These are phyloP conservation scores for Scopulariopsis brevicaulis DNA, from an alignment of 2,329 filamentous ascomycete genomes.

Conservation along the genomic window DNA sequence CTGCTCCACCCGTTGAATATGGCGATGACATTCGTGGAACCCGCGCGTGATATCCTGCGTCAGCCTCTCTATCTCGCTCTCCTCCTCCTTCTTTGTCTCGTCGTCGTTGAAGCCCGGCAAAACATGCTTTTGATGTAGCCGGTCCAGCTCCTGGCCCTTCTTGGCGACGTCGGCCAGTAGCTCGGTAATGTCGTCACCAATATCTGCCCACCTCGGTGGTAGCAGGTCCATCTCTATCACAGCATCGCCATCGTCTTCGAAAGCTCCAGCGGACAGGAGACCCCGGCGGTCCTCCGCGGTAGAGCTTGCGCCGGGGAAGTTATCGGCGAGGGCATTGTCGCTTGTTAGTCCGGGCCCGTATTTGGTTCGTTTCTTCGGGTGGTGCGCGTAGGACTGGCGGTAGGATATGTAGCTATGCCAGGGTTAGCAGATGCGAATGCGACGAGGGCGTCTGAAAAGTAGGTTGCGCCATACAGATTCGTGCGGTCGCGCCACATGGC, in stretches of 20 bases:
- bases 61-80: constrained; percentile 78
- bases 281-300: constrained; percentile 53
- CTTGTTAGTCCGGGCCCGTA: constrained; percentile 44
- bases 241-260: constrained; percentile 79
- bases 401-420: constrained; percentile 83
- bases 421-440: constrained; percentile 17
- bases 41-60: constrained; percentile 82
- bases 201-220: constrained; percentile 89
- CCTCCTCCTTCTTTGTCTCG: constrained; percentile 74
- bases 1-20: constrained; percentile 76
- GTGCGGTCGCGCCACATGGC: constrained; percentile 99
- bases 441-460: constrained; percentile 12
- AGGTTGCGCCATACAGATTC: constrained; percentile 63
- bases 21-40: constrained; percentile 83
- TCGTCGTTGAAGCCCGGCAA: constrained; percentile 95
- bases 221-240: constrained; percentile 98
- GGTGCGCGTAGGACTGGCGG: constrained; percentile 94
- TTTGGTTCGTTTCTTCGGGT: constrained; percentile 75
- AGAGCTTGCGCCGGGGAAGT: constrained; percentile 36
- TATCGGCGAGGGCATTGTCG: constrained; percentile 48
- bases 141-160: constrained; percentile 76
- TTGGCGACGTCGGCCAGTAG: constrained; percentile 68
- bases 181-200: constrained; percentile 87
- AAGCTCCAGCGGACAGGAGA: constrained; percentile 70
- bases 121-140: constrained; percentile 93